Evolutionary conservation across 1,284 basidiomycete species (phyloP), one percentile per base, ranked within the genome.

Genomic region (Malassezia pachydermatis): DNA sequence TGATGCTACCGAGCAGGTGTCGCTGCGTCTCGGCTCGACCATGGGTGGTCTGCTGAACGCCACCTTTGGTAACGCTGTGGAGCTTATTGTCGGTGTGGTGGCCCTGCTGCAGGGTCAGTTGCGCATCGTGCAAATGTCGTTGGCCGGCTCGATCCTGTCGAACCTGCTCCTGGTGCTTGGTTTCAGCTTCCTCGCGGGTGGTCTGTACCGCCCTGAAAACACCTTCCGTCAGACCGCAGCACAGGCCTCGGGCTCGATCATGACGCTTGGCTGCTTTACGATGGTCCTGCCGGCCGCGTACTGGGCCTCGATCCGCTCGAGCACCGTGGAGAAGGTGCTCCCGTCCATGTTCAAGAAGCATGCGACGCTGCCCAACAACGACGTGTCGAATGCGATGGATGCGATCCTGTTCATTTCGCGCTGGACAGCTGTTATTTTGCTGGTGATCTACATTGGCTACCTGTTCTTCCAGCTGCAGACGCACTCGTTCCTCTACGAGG

Each of bases 271-370:
- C 5, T 86, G 84, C 71, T 87, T 90, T 71, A 88, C 87, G 23
- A 78, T 94, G 33, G 83, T 89, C 55, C 83, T 94, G 50, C 88
- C 88, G n/a, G 88, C 88, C 25, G 88, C 88, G 1, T 90, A 87
- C 65, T 78, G 82, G 65, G 55, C 54, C 43, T 58, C 58, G 22
- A 33, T 55, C 27, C 57, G 50, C 19, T 19, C 20, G 4, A 30
- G 27, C 40, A 17, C 29, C 30, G 29, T 44, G 5, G 20, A 58
- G 58, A 62, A 70, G 33, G 65, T 73, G 40, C 58, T 72, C 1
- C 69, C 70, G 3, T 58, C 60, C 28, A 48, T 56, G 22, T 59
- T 62, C 20, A 17, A 23, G 13, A 28, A 43, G 30, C 42, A 44
- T 22, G 51, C 53, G 55, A 57, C 32, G 10, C 39, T 42, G 23